Base-by-base conservation (phyloP, 106 monocot species). In the Dendrobium nobile region DNA sequence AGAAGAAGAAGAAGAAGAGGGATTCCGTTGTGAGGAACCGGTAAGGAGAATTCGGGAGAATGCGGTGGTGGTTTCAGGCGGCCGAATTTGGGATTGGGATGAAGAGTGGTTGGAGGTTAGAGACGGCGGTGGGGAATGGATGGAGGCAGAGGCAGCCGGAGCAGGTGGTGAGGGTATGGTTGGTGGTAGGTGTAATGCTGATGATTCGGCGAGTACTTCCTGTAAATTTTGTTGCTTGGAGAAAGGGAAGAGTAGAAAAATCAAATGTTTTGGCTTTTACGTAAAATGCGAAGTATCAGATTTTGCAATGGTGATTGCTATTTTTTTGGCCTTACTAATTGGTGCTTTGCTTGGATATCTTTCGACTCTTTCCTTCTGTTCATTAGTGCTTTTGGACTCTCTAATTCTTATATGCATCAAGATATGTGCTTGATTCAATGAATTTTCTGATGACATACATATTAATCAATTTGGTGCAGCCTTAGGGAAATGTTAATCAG, bases 21-120 rank as follows among this genome's bases (percentile, higher is more conserved):
- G 8, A 48, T 76, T 44, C 28, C 28, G 2, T 9, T 28, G 2
- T 4, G 31, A 26, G 27, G 24, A 6, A 19, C 48, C 80, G 0
- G 26, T 47, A 33, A 67, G 78, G 64, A 75, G 80, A 28, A 82
- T 85, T 20, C 67, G 37, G 8, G 58, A 41, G 47, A 41, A 79
- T 9, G 75, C 37, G 10, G 19, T 51, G 10, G 19, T 51, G 1
- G 54, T 24, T 77, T 43, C 73, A 67, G 27, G 24, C 7, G 64
- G 31, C 3, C 80, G 82, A 0, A 77, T 82, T 75, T 89, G 84
- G 89, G 80, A 31, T 17, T 82, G 82, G 80, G 80, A 78, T 37
- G 89, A 82, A 10, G 64, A 61, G 7, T 85, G 85, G 85, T 2
- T 85, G 22, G 42, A 54, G 0, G 78, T 81, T 22, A 51, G 85